These are phyloP conservation scores for Pachysandra terminalis DNA, from an alignment of 164 flowering plant genomes.

Conservation along the genomic window DNA sequence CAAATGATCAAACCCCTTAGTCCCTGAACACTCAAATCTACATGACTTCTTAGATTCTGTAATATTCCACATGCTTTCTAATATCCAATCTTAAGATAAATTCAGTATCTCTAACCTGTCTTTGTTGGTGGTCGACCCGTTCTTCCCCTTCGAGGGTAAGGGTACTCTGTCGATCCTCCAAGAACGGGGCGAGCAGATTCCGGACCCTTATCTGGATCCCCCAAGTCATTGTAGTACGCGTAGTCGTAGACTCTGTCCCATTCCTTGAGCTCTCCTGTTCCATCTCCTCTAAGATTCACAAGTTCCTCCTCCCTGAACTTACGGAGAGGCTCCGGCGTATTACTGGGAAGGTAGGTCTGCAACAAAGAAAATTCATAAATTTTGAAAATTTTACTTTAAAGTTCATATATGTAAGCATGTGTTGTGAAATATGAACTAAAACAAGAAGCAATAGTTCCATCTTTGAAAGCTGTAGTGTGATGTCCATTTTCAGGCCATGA, in stretches of 20 bases:
- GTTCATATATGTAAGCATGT: background rate
- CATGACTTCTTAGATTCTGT: too few species aligned
- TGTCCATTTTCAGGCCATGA: too few species aligned
- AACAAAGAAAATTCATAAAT: slow-evolving; percentile 8
- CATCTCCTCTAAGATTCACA: slow-evolving; percentile 57
- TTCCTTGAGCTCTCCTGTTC: slow-evolving; percentile 53
- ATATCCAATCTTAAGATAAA: background rate
- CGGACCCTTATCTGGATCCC: slow-evolving; percentile 56
- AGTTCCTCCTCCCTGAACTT: slow-evolving; percentile 68
- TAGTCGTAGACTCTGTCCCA: slow-evolving; percentile 95
- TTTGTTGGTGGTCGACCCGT: slow-evolving; percentile 70
- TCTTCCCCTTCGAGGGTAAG: slow-evolving; percentile 81
- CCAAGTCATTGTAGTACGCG: slow-evolving; percentile 77
- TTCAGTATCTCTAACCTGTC: slow-evolving; percentile 32
- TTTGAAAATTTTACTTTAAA: background rate
- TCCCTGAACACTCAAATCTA: too few species aligned
- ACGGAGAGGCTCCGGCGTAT: slow-evolving; percentile 58
- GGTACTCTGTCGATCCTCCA: slow-evolving; percentile 63
- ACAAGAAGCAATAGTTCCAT: too few species aligned
- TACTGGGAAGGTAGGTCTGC: slow-evolving; percentile 62
- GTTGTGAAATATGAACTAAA: background rate
- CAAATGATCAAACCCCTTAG: too few species aligned
- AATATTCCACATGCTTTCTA: too few species aligned
- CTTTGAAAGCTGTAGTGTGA: background rate
- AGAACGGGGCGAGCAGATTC: slow-evolving; percentile 56